Conservation (phyloP, 257 asterid genomes). For the Mentha longifolia region DNA sequence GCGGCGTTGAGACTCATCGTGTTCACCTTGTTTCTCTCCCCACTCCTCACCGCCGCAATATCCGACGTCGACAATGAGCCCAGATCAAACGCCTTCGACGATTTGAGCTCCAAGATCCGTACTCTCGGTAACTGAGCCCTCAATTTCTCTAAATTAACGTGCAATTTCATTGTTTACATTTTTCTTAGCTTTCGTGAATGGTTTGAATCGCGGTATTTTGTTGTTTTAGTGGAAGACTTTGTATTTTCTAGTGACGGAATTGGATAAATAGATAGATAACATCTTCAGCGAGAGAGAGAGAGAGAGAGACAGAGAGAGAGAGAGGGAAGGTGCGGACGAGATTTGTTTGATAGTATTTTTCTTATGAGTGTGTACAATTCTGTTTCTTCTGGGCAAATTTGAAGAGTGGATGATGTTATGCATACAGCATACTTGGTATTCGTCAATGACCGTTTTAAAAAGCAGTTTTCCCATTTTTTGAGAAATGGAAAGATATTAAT, state of each 20-base stretch:
- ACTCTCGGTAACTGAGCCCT: slow-evolving; percentile 52
- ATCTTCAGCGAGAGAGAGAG: background rate
- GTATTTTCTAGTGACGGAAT: background rate
- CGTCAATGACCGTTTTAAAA: no score
- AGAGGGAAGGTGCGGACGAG: background rate
- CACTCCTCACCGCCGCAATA: slow-evolving; percentile 31
- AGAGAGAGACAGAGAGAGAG: background rate
- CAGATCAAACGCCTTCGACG: slow-evolving; percentile 48
- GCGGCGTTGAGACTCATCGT: slow-evolving; percentile 44
- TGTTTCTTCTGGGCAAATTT: background rate
- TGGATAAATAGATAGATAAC: background rate
- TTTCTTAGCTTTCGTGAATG: slow-evolving; percentile 3
- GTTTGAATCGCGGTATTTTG: background rate
- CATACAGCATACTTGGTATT: background rate
- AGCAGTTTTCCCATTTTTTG: no score
- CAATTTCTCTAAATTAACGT: background rate
- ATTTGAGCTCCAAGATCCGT: slow-evolving; percentile 62
- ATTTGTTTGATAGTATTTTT: background rate
- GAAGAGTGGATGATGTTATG: background rate
- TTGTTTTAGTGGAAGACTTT: background rate
- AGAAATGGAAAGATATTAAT: no score
- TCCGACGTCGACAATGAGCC: slow-evolving; percentile 36
- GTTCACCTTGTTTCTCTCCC: slow-evolving; percentile 29
- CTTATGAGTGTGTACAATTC: background rate
- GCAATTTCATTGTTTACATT: background rate